phyloP scores from a whole-genome alignment of 2,329 filamentous ascomycete species.

The Diaporthe capsici region DNA sequence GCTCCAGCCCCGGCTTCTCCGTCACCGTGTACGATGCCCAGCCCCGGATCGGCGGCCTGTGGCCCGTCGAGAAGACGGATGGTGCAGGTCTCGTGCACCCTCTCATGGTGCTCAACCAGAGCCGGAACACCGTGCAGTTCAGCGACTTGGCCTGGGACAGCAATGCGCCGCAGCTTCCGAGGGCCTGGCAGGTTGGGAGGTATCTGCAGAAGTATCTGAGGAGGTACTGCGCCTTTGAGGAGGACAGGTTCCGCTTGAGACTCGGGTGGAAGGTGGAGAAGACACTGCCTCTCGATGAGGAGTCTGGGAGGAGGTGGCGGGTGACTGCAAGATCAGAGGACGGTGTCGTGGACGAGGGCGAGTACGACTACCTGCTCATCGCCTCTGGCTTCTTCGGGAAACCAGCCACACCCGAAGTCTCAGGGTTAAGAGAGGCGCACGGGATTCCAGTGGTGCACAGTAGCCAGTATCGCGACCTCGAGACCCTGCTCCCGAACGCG shows the following conservation, averaged over 20 bases:
- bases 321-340: conserved; percentile 54
- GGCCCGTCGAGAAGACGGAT: conserved; percentile 71
- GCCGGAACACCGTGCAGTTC: conserved; percentile 80
- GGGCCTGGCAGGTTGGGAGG: conserved; percentile 80
- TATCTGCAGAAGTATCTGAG: conserved; percentile 78
- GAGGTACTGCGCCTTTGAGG: conserved; percentile 64
- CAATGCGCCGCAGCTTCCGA: conserved; percentile 75
- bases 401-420: conserved; percentile 63
- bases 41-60: conserved; percentile 80
- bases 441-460: conserved; percentile 75
- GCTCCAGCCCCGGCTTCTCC: conserved; percentile 63
- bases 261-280: conserved; percentile 63
- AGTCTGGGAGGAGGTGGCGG: conserved; percentile 55
- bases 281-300: conserved; percentile 50
- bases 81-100: conserved; percentile 70
- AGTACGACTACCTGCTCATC: conserved; percentile 80
- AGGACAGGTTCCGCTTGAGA: conserved; percentile 58
- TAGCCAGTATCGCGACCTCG: conserved; percentile 72
- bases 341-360: conserved; percentile 57
- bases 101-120: conserved; percentile 81
- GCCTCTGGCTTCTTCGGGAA: conserved; percentile 83
- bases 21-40: conserved; percentile 80
- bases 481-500: conserved; percentile 59
- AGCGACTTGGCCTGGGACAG: conserved; percentile 80
- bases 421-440: conserved; percentile 51